Conservation (phyloP, 1,139 yeast species). For the Saccharomyces hybrid region DNA sequence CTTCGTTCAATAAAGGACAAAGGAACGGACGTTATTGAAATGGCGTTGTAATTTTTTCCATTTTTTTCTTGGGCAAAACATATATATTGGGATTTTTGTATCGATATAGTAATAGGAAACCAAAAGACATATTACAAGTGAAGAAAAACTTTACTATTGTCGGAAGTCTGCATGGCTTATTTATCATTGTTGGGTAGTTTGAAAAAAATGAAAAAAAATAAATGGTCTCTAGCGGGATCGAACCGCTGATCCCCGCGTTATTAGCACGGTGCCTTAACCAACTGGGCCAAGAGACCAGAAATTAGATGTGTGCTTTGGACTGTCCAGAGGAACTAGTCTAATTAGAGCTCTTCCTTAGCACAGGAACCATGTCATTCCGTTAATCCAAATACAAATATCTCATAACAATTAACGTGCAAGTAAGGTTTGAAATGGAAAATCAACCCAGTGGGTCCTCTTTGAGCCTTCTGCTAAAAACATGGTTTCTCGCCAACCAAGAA, state of each 20-base stretch:
- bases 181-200: too few relatives aligned
- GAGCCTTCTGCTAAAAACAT: too few relatives aligned
- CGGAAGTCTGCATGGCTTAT: neutral
- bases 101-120: neutral
- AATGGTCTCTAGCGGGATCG: constrained; percentile 30
- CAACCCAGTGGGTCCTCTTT: too few relatives aligned
- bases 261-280: constrained; percentile 32
- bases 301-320: neutral
- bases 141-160: neutral
- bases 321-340: too few relatives aligned
- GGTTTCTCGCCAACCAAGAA: too few relatives aligned
- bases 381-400: too few relatives aligned
- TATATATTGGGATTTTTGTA: neutral
- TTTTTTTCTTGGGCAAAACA: neutral
- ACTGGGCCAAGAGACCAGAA: constrained; percentile 30
- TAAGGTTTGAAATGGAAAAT: too few relatives aligned
- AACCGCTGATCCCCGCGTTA: constrained; percentile 32
- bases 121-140: neutral
- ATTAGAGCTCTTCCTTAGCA: too few relatives aligned
- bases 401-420: too few relatives aligned
- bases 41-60: neutral
- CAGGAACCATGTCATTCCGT: too few relatives aligned
- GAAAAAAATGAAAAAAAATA: constrained; percentile 2
- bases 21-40: neutral
- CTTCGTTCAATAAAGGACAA: neutral